Base-by-base conservation (phyloP, 805 yeast genomes). In the Vanderwaltozyma verrucispora region DNA sequence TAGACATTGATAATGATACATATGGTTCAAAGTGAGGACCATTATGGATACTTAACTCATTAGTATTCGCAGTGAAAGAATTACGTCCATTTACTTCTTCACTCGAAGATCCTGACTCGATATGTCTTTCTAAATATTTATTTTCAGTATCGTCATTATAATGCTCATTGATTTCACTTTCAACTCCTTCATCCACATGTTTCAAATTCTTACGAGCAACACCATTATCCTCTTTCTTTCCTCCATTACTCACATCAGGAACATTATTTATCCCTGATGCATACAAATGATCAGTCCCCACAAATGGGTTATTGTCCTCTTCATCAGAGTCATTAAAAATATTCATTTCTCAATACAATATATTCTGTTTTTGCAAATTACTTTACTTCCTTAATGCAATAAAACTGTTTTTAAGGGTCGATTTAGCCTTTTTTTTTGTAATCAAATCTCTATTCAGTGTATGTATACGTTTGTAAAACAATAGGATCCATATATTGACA, bases 261-360 rank as follows among this genome's bases (percentile, higher is more conserved):
- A 15, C 49, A n/a, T 53, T 50, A 11, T 54, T 58, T 12, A 62
- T 53, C 5, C 67, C 67, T 5, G 62, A 52, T 0, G 67, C 65
- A 43, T 51, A 62, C 36, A 59, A 41, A 39, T 62, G 67, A 17
- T 49, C 50, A 7, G 64, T 56, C 2, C 67, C 67, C 10, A 55
- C 45, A 39, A 62, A 63, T 1, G 67, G 67, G 37, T 63, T 63
- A 40, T 62, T 63, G 43, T 62, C 64, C 36, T 62, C 65, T 38
- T 58, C 64, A 11, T 54, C 59, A 32, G 53, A 46, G 15, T 47
- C 51, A 40, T 36, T 43, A 28, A 41, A 44, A 33, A 42, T 40
- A 39, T 46, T 45, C 53, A 51, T 49, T 13, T 12, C 19, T 16
- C 15, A 21, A 21, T 21, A 6, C 9, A 21, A 7, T 21, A 21